Percentiles rank a stretch among this genome's conserved stretches.
Evolutionary conservation across 768 basidiomycete genomes (phyloP).

Genomic region (Rhodosporidiobolus sp.): DNA sequence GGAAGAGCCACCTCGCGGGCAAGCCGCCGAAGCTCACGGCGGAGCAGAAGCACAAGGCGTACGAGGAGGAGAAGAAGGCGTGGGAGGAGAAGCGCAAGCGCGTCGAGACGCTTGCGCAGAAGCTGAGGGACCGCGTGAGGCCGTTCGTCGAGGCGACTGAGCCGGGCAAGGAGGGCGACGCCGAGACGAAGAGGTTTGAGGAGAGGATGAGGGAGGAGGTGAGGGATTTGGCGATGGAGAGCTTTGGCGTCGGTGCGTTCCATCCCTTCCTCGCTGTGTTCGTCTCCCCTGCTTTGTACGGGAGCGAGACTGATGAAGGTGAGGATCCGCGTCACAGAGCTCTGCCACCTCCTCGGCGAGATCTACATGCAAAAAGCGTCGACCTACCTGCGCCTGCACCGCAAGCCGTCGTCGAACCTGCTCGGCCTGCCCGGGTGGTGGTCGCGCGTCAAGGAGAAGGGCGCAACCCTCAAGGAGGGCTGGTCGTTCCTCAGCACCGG

Average conservation of each 20-base stretch:
- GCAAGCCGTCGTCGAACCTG: conserved; percentile 61
- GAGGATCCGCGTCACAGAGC: conserved; percentile 19
- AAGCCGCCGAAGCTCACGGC: conserved; percentile 55
- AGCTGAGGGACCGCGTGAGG: conserved; percentile 77
- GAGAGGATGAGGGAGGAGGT: conserved; percentile 74
- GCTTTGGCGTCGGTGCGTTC: conserved; percentile 86
- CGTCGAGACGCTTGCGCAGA: conserved; percentile 67
- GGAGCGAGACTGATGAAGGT: background rate
- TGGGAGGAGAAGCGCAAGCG: conserved; percentile 71
- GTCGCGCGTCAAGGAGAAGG: conserved; percentile 90
- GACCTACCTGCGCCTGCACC: conserved; percentile 83
- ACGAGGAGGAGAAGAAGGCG: conserved; percentile 69
- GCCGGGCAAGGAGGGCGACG: conserved; percentile 57
- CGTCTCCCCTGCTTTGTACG: background rate
- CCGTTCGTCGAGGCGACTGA: conserved; percentile 78
- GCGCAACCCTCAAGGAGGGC: conserved; percentile 76
- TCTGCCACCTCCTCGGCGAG: conserved; percentile 44
- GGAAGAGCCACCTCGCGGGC: conserved; percentile 35
- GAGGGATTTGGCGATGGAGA: conserved; percentile 93
- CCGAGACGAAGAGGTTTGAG: conserved; percentile 77
- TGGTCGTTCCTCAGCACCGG: conserved; percentile 97
- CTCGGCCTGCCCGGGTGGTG: conserved; percentile 69
- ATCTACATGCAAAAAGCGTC: conserved; percentile 83
- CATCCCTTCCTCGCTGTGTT: background rate
- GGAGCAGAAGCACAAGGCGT: conserved; percentile 77